phyloP scores from a whole-genome alignment of 2,329 filamentous ascomycete species.

The Pseudocercospora fuligena region DNA sequence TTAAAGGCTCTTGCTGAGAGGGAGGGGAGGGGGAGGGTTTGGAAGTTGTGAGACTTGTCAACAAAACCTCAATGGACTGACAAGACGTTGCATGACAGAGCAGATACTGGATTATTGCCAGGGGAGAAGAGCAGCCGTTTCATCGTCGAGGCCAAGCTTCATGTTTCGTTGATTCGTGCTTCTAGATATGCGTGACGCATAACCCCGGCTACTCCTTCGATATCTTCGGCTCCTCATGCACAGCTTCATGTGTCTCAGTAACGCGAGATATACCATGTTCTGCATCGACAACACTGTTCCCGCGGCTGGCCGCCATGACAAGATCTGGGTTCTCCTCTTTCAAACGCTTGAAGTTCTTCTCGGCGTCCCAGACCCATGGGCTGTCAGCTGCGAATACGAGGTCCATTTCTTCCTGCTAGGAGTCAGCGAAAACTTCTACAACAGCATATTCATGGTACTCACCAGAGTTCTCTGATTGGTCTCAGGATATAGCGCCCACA shows the following conservation, averaged over 20 bases:
- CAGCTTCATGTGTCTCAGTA: conserved; percentile 26
- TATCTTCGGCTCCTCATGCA: conserved; percentile 23
- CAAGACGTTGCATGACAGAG: too few relatives aligned
- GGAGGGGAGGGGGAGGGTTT: not conserved
- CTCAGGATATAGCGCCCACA: conserved; percentile 76
- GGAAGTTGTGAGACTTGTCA: not conserved
- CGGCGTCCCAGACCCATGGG: conserved; percentile 73
- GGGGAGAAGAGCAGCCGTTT: too few relatives aligned
- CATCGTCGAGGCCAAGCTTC: too few relatives aligned
- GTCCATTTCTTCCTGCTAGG: conserved; percentile 68
- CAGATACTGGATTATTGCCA: too few relatives aligned
- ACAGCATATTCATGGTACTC: not conserved
- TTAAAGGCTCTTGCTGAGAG: conserved; percentile 61
- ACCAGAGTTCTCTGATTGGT: conserved; percentile 69
- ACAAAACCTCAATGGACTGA: too few relatives aligned
- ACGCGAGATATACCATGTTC: conserved; percentile 27
- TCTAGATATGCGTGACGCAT: too few relatives aligned
- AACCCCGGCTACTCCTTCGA: not conserved
- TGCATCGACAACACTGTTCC: conserved; percentile 34
- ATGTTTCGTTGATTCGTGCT: too few relatives aligned
- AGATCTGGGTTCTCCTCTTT: conserved; percentile 62
- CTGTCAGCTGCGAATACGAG: conserved; percentile 70
- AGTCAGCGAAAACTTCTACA: not conserved
- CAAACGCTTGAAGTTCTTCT: conserved; percentile 65
- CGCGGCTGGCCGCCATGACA: conserved; percentile 36